phyloP scores from a whole-genome alignment of 208 protist species.

The Dictyostelium gargantuum region DNA sequence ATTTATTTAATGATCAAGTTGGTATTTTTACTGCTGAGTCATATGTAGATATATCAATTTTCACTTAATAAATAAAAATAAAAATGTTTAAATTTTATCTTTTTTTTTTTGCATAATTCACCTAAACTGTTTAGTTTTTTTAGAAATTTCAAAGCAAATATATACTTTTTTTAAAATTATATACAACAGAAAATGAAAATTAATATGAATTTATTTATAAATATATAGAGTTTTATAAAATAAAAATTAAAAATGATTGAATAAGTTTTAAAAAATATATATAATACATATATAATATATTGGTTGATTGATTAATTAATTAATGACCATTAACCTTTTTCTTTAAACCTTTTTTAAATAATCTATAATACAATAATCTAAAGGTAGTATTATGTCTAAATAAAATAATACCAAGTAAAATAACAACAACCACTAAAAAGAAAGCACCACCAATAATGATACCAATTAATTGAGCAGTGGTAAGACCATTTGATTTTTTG shows the following conservation, averaged over 20 bases:
- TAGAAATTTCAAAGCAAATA: no score
- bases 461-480: background rate
- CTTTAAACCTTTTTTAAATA: background rate
- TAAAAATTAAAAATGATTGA: no score
- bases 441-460: background rate
- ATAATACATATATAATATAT: no score
- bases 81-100: no score
- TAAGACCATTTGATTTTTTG: background rate
- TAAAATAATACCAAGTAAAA: background rate
- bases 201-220: no score
- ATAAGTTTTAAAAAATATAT: no score
- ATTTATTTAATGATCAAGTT: background rate
- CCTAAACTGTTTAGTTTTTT: no score
- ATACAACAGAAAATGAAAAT: no score
- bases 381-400: background rate
- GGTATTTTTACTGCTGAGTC: conserved; percentile 1
- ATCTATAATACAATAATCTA: background rate
- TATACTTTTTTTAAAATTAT: no score
- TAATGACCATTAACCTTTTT: background rate
- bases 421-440: background rate
- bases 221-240: no score
- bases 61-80: background rate
- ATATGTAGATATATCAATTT: conserved; percentile 24
- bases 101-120: no score
- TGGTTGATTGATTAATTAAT: no score